Conservation (phyloP, 148 eudicot species). For the Salicornia ramosissima region DNA sequence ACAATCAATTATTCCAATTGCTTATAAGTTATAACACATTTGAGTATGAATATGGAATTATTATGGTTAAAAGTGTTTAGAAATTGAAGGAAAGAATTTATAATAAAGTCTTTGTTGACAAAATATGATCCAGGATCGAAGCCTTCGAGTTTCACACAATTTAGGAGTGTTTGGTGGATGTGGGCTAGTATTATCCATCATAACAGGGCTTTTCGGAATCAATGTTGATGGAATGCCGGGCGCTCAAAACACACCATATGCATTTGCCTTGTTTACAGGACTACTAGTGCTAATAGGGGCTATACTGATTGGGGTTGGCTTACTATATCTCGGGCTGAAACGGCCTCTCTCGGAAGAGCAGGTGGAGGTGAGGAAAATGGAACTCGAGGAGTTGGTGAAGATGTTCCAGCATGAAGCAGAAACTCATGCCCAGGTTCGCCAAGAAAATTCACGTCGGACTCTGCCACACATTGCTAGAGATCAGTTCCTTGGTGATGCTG, state of each 20-base stretch:
- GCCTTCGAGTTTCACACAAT: constrained; percentile 83
- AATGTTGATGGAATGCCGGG: constrained; percentile 97
- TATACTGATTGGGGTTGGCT: constrained; percentile 55
- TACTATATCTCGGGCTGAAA: constrained; percentile 72
- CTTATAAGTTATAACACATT: too few relatives aligned
- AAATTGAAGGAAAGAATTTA: not conserved
- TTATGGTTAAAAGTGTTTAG: not conserved
- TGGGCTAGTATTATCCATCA: constrained; percentile 75
- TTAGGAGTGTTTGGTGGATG: constrained; percentile 85
- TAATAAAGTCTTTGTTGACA: not conserved
- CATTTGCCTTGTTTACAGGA: constrained; percentile 67
- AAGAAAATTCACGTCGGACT: constrained; percentile 39
- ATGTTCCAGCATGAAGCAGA: constrained; percentile 96
- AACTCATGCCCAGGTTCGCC: constrained; percentile 87
- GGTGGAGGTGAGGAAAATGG: constrained; percentile 78
- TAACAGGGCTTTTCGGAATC: constrained; percentile 87
- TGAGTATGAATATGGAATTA: too few relatives aligned
- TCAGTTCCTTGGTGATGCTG: constrained; percentile 38
- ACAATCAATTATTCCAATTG: too few relatives aligned
- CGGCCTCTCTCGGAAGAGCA: constrained; percentile 61
- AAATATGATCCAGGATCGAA: constrained; percentile 54
- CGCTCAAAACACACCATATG: constrained; percentile 63
- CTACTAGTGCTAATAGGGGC: constrained; percentile 53
- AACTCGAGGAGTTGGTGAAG: constrained; percentile 78
- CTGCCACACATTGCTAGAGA: constrained; percentile 47